These are phyloP conservation scores for Diaporthe humulicola DNA, from an alignment of 2,329 filamentous ascomycete species.

Conservation along the genomic window DNA sequence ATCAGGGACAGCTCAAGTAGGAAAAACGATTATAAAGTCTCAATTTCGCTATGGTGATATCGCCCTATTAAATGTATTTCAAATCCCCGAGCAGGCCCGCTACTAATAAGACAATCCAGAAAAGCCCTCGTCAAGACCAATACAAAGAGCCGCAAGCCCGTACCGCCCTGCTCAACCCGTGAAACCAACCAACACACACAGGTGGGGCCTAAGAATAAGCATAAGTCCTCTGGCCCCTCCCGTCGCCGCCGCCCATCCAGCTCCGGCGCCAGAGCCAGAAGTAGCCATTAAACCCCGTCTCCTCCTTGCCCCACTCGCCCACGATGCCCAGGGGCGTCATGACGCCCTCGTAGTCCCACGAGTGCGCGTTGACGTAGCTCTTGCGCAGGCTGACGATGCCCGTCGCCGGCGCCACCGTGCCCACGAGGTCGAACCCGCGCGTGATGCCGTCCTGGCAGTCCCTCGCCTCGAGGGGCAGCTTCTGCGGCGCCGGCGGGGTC, in stretches of 20 bases:
- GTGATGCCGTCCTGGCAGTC: slow-evolving; percentile 38
- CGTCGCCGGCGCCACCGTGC: slow-evolving; percentile 30
- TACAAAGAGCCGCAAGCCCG: not conserved
- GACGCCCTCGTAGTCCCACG: slow-evolving; percentile 40
- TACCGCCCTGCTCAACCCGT: not conserved
- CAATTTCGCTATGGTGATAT: slow-evolving; percentile 28
- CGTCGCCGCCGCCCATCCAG: slow-evolving; percentile 35
- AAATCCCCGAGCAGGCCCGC: not conserved
- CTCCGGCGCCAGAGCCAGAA: slow-evolving; percentile 41
- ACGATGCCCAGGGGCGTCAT: slow-evolving; percentile 46
- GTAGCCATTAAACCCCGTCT: slow-evolving; percentile 36
- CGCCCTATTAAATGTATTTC: not conserved
- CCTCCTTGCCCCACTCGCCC: slow-evolving; percentile 46
- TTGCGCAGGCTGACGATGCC: slow-evolving; percentile 39
- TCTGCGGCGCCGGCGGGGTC: slow-evolving; percentile 2
- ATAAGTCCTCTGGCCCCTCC: slow-evolving; percentile 27
- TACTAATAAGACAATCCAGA: slow-evolving; percentile 2
- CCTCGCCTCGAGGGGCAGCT: slow-evolving; percentile 36
- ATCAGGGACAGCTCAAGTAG: not conserved
- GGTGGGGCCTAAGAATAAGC: slow-evolving; percentile 30
- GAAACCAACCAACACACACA: not conserved
- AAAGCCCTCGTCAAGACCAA: not conserved
- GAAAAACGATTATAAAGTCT: not conserved
- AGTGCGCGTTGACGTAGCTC: slow-evolving; percentile 37
- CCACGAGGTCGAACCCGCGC: slow-evolving; percentile 38